phyloP scores from a whole-genome alignment of 805 yeast genomes.

The Pichia pseudocactophila region DNA sequence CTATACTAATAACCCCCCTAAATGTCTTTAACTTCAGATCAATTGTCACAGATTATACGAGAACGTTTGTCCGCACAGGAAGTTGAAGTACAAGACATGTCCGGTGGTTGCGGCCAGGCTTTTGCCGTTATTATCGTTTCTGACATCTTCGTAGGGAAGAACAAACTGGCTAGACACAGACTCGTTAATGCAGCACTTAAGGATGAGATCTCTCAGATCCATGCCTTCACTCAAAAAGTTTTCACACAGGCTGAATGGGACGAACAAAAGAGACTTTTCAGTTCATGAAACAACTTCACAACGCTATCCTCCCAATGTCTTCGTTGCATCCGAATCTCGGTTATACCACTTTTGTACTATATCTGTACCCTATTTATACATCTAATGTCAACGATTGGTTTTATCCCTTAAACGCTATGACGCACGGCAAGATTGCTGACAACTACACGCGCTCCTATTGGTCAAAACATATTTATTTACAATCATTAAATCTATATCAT shows the following conservation, averaged over 20 bases:
- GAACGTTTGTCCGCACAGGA: slow-evolving; percentile 51
- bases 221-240: slow-evolving; percentile 91
- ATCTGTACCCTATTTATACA: too few relatives aligned
- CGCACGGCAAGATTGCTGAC: too few relatives aligned
- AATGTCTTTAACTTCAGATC: slow-evolving; percentile 26
- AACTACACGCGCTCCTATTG: slow-evolving; percentile 2
- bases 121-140: slow-evolving; percentile 84
- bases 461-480: neutral
- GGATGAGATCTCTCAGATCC: slow-evolving; percentile 80
- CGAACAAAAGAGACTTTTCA: slow-evolving; percentile 25
- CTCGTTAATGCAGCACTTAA: slow-evolving; percentile 71
- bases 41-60: slow-evolving; percentile 40
- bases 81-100: slow-evolving; percentile 68
- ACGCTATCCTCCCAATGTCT: too few relatives aligned
- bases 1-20: too few relatives aligned
- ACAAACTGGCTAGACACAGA: slow-evolving; percentile 78
- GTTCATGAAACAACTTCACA: neutral
- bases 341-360: too few relatives aligned
- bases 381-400: too few relatives aligned
- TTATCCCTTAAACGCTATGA: neutral
- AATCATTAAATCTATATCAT: neutral
- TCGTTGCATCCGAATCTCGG: too few relatives aligned
- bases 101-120: slow-evolving; percentile 97
- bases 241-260: slow-evolving; percentile 89
- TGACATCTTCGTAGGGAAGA: slow-evolving; percentile 66